These are phyloP conservation scores for Hyaloscypha finlandica DNA, from an alignment of 495 filamentous ascomycete genomes.

Conservation along the genomic window DNA sequence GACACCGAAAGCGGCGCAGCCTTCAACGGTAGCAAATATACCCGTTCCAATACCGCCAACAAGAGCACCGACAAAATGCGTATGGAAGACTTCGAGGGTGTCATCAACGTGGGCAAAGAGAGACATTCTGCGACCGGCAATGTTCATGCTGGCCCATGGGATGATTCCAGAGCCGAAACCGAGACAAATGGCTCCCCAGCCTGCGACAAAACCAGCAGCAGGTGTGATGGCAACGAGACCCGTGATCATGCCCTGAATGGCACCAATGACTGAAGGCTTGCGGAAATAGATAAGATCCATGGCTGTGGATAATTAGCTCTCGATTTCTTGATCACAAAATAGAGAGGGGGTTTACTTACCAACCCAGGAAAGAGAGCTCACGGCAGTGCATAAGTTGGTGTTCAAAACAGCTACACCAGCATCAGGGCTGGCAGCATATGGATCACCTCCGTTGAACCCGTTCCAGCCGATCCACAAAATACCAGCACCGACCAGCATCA, in stretches of 20 bases:
- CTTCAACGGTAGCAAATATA: conserved; percentile 54
- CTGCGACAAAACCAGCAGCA: conserved; percentile 55
- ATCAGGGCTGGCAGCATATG: conserved; percentile 54
- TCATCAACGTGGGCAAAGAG: conserved; percentile 53
- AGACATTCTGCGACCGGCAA: conserved; percentile 44
- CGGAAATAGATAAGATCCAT: conserved; percentile 50
- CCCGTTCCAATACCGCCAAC: conserved; percentile 55
- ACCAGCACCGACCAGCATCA: conserved; percentile 53
- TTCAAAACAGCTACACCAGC: conserved; percentile 60
- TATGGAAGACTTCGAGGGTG: conserved; percentile 54
- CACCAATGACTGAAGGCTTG: conserved; percentile 54
- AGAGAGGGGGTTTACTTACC: conserved; percentile 9
- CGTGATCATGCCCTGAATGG: conserved; percentile 56
- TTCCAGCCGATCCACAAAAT: conserved; percentile 63
- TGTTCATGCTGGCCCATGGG: conserved; percentile 57
- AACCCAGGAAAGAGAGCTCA: conserved; percentile 53
- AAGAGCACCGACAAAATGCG: conserved; percentile 52
- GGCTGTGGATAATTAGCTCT: background rate
- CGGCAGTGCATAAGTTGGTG: conserved; percentile 56
- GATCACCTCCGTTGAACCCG: conserved; percentile 61
- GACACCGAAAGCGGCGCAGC: conserved; percentile 50
- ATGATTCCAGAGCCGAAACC: conserved; percentile 51
- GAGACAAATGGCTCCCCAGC: conserved; percentile 57
- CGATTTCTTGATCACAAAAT: background rate
- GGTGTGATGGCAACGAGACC: conserved; percentile 59